phyloP scores from a whole-genome alignment of 306 rosid genomes.

The Castanopsis chinensis region DNA sequence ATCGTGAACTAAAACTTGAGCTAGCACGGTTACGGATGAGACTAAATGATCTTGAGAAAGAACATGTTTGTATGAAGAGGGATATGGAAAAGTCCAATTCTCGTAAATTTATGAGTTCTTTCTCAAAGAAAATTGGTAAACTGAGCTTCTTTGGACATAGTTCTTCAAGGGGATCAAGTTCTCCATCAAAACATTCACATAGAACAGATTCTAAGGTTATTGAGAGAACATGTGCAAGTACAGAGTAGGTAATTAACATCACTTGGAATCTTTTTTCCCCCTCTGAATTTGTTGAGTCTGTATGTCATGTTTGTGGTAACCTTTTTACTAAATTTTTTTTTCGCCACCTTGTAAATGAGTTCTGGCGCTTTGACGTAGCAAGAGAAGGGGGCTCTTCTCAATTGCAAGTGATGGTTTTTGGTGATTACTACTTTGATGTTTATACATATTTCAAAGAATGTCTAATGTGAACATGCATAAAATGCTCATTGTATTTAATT shows the following conservation, averaged over 20 bases:
- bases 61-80: conserved; percentile 98
- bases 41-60: conserved; percentile 90
- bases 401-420: conserved; percentile 37
- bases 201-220: conserved; percentile 93
- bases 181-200: conserved; percentile 86
- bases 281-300: conserved; percentile 29
- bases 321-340: conserved; percentile 25
- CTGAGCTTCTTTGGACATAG: conserved; percentile 73
- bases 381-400: conserved; percentile 36
- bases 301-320: conserved; percentile 44
- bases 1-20: conserved; percentile 97
- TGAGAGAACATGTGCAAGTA: conserved; percentile 96
- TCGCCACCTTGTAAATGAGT: conserved; percentile 44
- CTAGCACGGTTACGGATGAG: conserved; percentile 88
- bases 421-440: conserved; percentile 30
- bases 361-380: conserved; percentile 22
- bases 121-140: conserved; percentile 79
- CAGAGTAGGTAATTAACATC: conserved; percentile 52
- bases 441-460: conserved; percentile 18
- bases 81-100: conserved; percentile 90
- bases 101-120: conserved; percentile 80
- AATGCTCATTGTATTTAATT: not conserved
- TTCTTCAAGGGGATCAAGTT: conserved; percentile 86
- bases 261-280: not conserved
- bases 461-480: conserved; percentile 5